Percentiles rank a stretch among this genome's conserved stretches.
Conservation (phyloP, 371 early-diverging fungal genomes). For the Batkoa obscura region DNA sequence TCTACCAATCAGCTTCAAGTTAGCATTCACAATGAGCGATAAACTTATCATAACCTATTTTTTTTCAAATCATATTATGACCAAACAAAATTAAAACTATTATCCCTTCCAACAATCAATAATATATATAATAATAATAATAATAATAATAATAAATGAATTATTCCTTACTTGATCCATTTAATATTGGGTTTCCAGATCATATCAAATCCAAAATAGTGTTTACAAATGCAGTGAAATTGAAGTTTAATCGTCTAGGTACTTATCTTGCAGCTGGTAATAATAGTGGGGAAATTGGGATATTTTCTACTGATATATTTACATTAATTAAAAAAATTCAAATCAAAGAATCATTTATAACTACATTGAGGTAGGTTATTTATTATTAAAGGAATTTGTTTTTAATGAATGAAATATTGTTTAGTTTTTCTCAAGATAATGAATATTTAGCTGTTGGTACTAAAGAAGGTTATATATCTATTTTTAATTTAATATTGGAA, state of each 20-base stretch:
- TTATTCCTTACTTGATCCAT: not conserved
- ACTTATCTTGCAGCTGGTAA: not conserved
- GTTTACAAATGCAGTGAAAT: not conserved
- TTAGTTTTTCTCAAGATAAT: not conserved
- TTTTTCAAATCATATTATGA: no score
- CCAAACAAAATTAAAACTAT: no score
- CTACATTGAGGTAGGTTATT: not conserved
- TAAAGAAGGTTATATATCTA: conserved; percentile 62
- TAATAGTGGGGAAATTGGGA: not conserved
- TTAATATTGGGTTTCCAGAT: not conserved
- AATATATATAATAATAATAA: no score
- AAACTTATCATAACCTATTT: no score
- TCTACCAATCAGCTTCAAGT: no score
- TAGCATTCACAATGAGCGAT: no score
- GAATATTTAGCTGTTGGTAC: conserved; percentile 49
- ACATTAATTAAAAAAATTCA: not conserved
- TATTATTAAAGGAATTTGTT: no score
- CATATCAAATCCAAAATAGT: not conserved
- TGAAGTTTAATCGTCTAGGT: not conserved
- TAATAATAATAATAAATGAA: no score
- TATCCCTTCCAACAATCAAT: no score
- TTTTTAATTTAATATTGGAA: conserved; percentile 53
- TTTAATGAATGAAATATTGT: not conserved
- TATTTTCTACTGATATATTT: not conserved
- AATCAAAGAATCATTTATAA: not conserved